A percentile compares a stretch with the other conserved stretches of the same genome.
Conservation (phyloP, 1,284 basidiomycete genomes). For the Ustilago shanxiensis region DNA sequence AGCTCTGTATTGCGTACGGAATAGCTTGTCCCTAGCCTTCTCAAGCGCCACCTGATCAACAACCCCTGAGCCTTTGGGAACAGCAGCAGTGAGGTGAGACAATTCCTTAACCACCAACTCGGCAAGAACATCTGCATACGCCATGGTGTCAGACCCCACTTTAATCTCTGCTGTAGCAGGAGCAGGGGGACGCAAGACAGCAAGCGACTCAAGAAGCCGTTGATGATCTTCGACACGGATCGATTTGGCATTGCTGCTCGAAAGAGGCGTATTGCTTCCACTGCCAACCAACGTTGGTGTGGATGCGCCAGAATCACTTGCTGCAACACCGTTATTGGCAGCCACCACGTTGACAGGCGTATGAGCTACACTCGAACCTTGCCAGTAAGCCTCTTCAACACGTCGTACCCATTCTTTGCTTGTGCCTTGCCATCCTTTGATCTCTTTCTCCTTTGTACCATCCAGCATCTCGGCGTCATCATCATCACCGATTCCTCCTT, state of each 20-base stretch:
- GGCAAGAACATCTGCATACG: conserved; percentile 73
- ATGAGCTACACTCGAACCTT: conserved; percentile 47
- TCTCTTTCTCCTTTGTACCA: conserved; percentile 19
- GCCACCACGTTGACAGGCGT: conserved; percentile 43
- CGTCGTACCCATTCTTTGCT: conserved; percentile 65
- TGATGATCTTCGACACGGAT: conserved; percentile 37
- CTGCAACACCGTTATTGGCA: background rate
- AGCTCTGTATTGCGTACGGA: conserved; percentile 85
- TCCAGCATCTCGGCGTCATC: conserved; percentile 36
- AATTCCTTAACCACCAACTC: conserved; percentile 73
- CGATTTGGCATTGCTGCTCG: conserved; percentile 33
- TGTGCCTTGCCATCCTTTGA: conserved; percentile 68
- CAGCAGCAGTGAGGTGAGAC: conserved; percentile 47
- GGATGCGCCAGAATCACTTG: conserved; percentile 26
- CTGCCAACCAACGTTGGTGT: conserved; percentile 33
- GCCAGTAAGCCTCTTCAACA: conserved; percentile 68
- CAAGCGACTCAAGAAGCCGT: conserved; percentile 26
- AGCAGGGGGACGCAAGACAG: background rate
- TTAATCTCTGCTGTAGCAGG: background rate
- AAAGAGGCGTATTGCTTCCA: conserved; percentile 35
- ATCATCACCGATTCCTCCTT: conserved; percentile 73
- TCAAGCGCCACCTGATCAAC: conserved; percentile 70
- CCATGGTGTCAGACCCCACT: conserved; percentile 23
- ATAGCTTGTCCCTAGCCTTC: conserved; percentile 72
- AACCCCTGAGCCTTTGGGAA: conserved; percentile 22